Percentiles rank a stretch among this genome's conserved stretches.
Evolutionary conservation across 768 basidiomycete species (phyloP).

Genomic region (Agrocybe chaxingu): DNA sequence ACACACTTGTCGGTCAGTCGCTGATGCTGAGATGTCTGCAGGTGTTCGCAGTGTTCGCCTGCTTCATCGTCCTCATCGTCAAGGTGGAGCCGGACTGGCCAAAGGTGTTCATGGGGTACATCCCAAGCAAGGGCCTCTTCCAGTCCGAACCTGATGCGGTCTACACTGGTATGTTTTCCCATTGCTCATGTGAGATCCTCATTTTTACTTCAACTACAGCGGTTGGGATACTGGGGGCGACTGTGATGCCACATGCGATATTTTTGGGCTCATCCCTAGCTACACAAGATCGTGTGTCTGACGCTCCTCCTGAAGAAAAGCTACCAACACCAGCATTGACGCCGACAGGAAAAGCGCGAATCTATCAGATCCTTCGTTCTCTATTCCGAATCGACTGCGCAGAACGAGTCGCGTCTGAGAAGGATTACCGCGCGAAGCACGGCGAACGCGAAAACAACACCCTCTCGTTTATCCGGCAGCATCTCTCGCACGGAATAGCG

Average conservation of each 20-base stretch:
- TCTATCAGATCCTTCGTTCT: conserved; percentile 13
- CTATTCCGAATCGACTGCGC: conserved; percentile 29
- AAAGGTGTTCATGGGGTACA: conserved; percentile 61
- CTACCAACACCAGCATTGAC: conserved; percentile 8
- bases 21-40: conserved; percentile 21
- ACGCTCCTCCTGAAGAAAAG: conserved; percentile 14
- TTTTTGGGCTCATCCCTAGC: conserved; percentile 35
- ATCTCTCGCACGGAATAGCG: conserved; percentile 52
- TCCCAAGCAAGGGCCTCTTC: conserved; percentile 57
- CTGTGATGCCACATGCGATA: conserved; percentile 76
- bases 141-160: conserved; percentile 43
- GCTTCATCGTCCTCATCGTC: conserved; percentile 65
- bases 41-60: conserved; percentile 61
- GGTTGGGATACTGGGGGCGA: conserved; percentile 64
- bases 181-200: not conserved
- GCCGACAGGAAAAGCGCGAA: conserved; percentile 8
- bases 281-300: conserved; percentile 31
- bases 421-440: conserved; percentile 34
- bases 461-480: conserved; percentile 43
- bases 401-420: conserved; percentile 26
- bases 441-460: conserved; percentile 47
- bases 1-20: conserved; percentile 6
- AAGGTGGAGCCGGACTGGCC: conserved; percentile 64
- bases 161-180: conserved; percentile 44
- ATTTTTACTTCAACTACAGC: conserved; percentile 26